phyloP scores from a whole-genome alignment of 805 yeast species.

The Priceomyces fermenticarens region DNA sequence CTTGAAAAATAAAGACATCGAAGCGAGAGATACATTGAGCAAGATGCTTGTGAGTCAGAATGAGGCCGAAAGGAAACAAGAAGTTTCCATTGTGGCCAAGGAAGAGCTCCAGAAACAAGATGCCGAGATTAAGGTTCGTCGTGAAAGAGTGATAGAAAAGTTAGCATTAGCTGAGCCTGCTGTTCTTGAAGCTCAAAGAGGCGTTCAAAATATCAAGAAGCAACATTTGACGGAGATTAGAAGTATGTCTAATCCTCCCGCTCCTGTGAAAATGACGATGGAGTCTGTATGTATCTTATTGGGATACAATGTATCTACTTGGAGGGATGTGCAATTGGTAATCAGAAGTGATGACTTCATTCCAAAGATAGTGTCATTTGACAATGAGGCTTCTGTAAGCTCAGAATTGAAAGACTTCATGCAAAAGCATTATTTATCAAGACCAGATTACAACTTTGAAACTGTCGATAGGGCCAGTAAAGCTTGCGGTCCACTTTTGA shows the following conservation, averaged over 20 bases:
- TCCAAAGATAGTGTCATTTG: slow-evolving; percentile 71
- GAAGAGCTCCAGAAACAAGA: slow-evolving; percentile 69
- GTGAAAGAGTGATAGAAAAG: slow-evolving; percentile 54
- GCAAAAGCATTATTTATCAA: slow-evolving; percentile 57
- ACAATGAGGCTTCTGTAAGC: slow-evolving; percentile 57
- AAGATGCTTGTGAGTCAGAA: slow-evolving; percentile 81
- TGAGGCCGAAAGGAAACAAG: slow-evolving; percentile 88
- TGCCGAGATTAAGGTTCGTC: slow-evolving; percentile 51
- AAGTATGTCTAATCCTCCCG: slow-evolving; percentile 89
- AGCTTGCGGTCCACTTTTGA: slow-evolving; percentile 88
- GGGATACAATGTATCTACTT: slow-evolving; percentile 61
- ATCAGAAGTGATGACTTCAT: slow-evolving; percentile 87
- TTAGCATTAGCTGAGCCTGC: slow-evolving; percentile 82
- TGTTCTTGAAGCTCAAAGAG: slow-evolving; percentile 75
- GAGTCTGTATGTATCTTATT: slow-evolving; percentile 85
- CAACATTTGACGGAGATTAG: slow-evolving; percentile 87
- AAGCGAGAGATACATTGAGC: slow-evolving; percentile 69
- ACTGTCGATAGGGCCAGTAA: slow-evolving; percentile 85
- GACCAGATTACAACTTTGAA: slow-evolving; percentile 65
- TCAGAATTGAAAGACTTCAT: slow-evolving; percentile 51
- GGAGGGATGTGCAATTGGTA: slow-evolving; percentile 84
- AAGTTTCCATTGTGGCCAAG: slow-evolving; percentile 76
- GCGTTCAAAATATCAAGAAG: slow-evolving; percentile 90
- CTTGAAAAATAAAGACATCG: slow-evolving; percentile 55
- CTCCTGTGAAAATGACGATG: slow-evolving; percentile 75